phyloP scores from a whole-genome alignment of 2,329 filamentous ascomycete species.

The Didymella segeticola region DNA sequence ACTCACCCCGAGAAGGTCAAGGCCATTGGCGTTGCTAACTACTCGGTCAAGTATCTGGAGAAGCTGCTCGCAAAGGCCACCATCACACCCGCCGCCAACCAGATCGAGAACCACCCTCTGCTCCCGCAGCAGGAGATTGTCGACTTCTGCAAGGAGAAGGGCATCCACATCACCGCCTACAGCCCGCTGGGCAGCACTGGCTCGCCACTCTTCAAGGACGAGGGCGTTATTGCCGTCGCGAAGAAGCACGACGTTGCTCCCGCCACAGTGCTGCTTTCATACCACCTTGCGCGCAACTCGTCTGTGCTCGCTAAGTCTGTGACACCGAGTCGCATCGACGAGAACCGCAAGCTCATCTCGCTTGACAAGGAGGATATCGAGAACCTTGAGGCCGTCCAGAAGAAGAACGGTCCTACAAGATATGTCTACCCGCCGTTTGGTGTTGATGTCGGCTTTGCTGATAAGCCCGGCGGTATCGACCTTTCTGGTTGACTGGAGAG shows the following conservation, averaged over 20 bases:
- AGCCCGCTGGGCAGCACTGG: conserved; percentile 58
- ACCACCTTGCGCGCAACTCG: conserved; percentile 71
- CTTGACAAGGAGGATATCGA: conserved; percentile 69
- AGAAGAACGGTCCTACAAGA: conserved; percentile 55
- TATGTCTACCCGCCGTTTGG: conserved; percentile 60
- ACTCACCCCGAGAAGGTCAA: conserved; percentile 55
- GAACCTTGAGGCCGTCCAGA: conserved; percentile 54
- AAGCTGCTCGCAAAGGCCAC: conserved; percentile 64
- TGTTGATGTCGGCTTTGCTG: conserved; percentile 57
- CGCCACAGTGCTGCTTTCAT: conserved; percentile 71
- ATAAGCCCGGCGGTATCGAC: conserved; percentile 52
- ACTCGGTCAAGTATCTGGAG: conserved; percentile 56
- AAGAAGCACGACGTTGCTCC: conserved; percentile 58
- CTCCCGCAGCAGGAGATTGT: conserved; percentile 76
- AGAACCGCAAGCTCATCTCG: conserved; percentile 72
- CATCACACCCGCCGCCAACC: conserved; percentile 71
- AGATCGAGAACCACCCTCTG: conserved; percentile 76
- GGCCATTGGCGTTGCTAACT: conserved; percentile 60
- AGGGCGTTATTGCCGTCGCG: conserved; percentile 55
- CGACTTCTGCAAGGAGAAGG: conserved; percentile 70
- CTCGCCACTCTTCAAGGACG: conserved; percentile 56
- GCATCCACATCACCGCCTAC: conserved; percentile 77
- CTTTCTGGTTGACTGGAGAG: conserved; percentile 39
- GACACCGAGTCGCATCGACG: conserved; percentile 70
- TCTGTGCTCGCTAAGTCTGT: conserved; percentile 79